phyloP scores from a whole-genome alignment of 345 rosid genomes.

The Diplotaxis tenuifolia region DNA sequence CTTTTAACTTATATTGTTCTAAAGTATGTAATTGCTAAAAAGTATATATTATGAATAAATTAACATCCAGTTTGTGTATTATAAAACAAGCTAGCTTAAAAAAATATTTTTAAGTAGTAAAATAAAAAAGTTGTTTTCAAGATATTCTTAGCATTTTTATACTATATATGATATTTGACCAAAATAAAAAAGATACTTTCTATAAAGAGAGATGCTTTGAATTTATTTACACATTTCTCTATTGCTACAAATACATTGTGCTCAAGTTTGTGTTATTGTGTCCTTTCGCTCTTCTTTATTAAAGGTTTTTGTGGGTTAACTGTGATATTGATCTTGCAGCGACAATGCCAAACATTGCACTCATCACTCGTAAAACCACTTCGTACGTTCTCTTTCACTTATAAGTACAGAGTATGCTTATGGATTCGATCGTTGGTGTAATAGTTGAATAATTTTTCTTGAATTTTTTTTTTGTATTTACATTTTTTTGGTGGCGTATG shows the following conservation, averaged over 20 bases:
- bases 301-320: background rate
- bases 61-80: background rate
- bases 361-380: constrained; percentile 70
- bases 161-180: background rate
- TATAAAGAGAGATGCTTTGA: background rate
- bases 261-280: background rate
- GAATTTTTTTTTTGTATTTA: background rate
- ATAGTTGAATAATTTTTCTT: background rate
- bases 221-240: background rate
- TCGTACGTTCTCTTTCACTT: constrained; percentile 49
- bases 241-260: background rate
- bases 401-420: background rate
- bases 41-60: background rate
- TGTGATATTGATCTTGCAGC: constrained; percentile 25
- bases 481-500: background rate
- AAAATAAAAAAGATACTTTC: background rate
- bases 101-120: background rate
- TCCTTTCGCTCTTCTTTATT: background rate
- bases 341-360: constrained; percentile 90
- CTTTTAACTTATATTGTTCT: background rate
- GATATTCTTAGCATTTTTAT: background rate
- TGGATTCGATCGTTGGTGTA: background rate
- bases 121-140: background rate
- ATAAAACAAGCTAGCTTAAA: background rate
- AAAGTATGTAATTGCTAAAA: background rate